Evolutionary conservation across 2,329 filamentous ascomycete genomes (phyloP).

Genomic region (Alternaria ethzedia): DNA sequence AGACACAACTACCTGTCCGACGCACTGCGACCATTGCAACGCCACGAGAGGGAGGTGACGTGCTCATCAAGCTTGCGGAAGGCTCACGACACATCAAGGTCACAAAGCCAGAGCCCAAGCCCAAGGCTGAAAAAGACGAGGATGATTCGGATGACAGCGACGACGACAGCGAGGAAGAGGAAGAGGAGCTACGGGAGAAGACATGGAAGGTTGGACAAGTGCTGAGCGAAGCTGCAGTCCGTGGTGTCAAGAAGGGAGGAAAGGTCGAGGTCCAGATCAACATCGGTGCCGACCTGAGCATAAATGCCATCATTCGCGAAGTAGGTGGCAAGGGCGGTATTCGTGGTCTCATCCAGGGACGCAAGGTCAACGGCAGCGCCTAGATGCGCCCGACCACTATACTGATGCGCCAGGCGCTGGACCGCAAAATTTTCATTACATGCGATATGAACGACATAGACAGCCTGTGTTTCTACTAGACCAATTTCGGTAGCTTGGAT

Average conservation of each 20-base stretch:
- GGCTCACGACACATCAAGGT: slow-evolving; percentile 91
- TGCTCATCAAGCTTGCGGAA: slow-evolving; percentile 87
- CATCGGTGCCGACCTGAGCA: slow-evolving; percentile 77
- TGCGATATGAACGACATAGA: not conserved
- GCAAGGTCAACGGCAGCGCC: slow-evolving; percentile 41
- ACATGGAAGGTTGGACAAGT: slow-evolving; percentile 86
- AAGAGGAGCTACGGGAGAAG: slow-evolving; percentile 87
- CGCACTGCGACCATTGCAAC: slow-evolving; percentile 79
- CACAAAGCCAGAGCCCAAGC: slow-evolving; percentile 82
- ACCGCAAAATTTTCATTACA: not conserved
- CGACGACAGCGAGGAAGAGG: slow-evolving; percentile 72
- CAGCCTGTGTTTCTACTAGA: not conserved
- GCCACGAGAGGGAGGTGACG: slow-evolving; percentile 82
- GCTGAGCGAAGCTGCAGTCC: slow-evolving; percentile 85
- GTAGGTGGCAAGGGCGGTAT: slow-evolving; percentile 82
- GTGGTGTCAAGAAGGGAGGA: slow-evolving; percentile 81
- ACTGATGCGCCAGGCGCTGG: not conserved
- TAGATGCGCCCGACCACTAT: slow-evolving; percentile 11
- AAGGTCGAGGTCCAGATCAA: slow-evolving; percentile 96
- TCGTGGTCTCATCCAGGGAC: slow-evolving; percentile 37
- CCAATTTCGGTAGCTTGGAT: not conserved
- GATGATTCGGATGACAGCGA: slow-evolving; percentile 66
- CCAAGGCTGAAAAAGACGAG: slow-evolving; percentile 69
- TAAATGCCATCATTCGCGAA: slow-evolving; percentile 83
- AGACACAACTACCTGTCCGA: slow-evolving; percentile 89